Base-by-base conservation (phyloP, 257 asterid genomes). In the Nicotiana tabacum region DNA sequence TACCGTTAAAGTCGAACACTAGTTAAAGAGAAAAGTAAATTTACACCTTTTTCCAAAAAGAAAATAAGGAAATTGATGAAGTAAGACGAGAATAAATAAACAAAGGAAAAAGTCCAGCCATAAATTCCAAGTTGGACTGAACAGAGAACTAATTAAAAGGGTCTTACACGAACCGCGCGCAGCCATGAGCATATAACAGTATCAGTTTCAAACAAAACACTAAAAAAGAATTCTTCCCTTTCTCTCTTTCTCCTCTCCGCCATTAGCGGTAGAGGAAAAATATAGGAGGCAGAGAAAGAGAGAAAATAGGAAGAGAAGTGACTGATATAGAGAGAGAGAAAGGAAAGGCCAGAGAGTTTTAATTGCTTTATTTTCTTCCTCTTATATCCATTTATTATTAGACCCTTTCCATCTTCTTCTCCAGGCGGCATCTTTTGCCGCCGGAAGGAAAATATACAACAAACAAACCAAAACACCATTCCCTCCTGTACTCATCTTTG, bases 361-460 rank as follows among this genome's bases (percentile, higher is more conserved):
- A 27, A 1, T 46, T 4, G 8, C 67, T 57, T 53, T 37, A 57
- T 21, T 21, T 57, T 29, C 18, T 57, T 17, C 27, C 62, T 48
- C 39, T 6, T 74, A 51, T 27, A 51, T 13, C 51, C 58, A 48
- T 74, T 0, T 51, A 27, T 51, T 76, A 76, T 76, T 76, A 76
- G 16, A 51, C 29, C 18, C 56, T 51, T 65, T 39, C 24, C 72
- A 62, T 77, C 9, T 8, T 77, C 80, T 64, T 51, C 18, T 30
- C 60, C 77, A 58, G 70, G 80, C 80, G 80, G 80, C 80, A 76
- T 5, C 16, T 29, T 24, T 76, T 76, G 80, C 80, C 80, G 80
- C 80, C 80, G 65, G 80, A 51, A 18, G 29, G 9, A 37, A 21
- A 10, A 0, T 8, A 68, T 16, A 67, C 21, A 68, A 39, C 78